phyloP scores from a whole-genome alignment of 2,329 filamentous ascomycete species.

The Golovinomyces cichoracearum region DNA sequence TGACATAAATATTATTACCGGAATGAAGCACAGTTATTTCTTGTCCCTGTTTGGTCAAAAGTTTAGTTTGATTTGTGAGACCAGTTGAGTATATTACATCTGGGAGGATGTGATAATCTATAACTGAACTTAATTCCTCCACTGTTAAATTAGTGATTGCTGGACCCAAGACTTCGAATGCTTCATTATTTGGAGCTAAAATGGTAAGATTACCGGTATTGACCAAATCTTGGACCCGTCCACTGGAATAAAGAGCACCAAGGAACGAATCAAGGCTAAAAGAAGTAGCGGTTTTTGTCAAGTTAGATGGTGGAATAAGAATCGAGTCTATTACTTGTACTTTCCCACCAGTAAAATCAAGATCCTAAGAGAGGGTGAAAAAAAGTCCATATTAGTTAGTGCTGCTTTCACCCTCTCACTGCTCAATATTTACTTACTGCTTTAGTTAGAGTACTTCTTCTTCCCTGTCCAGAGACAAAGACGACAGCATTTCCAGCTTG shows the following conservation, averaged over 20 bases:
- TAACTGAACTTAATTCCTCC: slow-evolving; percentile 12
- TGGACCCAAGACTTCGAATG: slow-evolving; percentile 16
- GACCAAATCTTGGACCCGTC: slow-evolving; percentile 16
- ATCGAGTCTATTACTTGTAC: slow-evolving; percentile 28
- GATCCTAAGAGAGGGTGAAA: slow-evolving; percentile 16
- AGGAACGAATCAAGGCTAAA: slow-evolving; percentile 18
- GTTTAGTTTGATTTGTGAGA: slow-evolving; percentile 13
- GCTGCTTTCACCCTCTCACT: neutral
- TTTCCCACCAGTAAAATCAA: slow-evolving; percentile 23
- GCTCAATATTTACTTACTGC: slow-evolving; percentile 6
- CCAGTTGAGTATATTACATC: slow-evolving; percentile 13
- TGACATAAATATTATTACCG: slow-evolving; percentile 18
- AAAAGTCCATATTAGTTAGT: slow-evolving; percentile 2
- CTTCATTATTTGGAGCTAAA: slow-evolving; percentile 16
- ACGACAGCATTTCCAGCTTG: slow-evolving; percentile 20
- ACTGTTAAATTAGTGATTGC: slow-evolving; percentile 13
- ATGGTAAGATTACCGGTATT: slow-evolving; percentile 25
- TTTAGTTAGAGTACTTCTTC: slow-evolving; percentile 19
- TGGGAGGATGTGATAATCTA: slow-evolving; percentile 16
- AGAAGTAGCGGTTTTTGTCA: slow-evolving; percentile 16
- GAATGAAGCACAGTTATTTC: slow-evolving; percentile 17
- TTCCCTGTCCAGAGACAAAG: slow-evolving; percentile 19
- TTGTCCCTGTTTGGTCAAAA: slow-evolving; percentile 11
- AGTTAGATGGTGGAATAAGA: slow-evolving; percentile 21
- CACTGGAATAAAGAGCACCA: slow-evolving; percentile 15